A percentile compares a stretch with the other conserved stretches of the same genome.
Evolutionary conservation across 2,329 filamentous ascomycete genomes (phyloP).

Genomic region (Sporothrix pallida): DNA sequence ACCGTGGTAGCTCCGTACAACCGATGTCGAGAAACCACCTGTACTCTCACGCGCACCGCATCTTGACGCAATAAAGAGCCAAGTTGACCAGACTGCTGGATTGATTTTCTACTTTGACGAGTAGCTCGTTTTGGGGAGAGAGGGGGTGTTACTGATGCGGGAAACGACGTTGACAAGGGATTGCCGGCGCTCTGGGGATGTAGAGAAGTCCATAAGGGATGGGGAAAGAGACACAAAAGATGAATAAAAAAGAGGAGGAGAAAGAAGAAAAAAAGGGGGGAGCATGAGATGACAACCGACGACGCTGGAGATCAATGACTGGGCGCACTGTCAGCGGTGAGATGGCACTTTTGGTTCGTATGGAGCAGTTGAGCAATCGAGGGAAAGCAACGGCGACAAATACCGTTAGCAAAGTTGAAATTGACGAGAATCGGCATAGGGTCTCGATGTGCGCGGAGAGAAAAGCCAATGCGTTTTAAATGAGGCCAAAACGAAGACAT

Average conservation of each 20-base stretch:
- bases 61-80: background rate
- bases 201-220: background rate
- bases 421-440: too few species aligned
- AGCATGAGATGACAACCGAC: background rate
- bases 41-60: background rate
- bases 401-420: too few species aligned
- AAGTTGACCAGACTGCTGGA: background rate
- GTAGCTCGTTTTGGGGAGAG: background rate
- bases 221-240: background rate
- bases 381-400: too few species aligned
- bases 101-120: background rate
- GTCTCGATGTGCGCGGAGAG: too few species aligned
- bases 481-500: background rate
- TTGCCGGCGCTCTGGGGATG: background rate
- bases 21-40: conserved; percentile 15
- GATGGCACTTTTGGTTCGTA: background rate
- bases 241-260: background rate
- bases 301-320: background rate
- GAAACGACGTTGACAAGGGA: background rate
- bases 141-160: background rate
- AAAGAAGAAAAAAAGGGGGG: background rate
- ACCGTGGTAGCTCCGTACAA: conserved; percentile 21
- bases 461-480: background rate
- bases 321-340: conserved; percentile 13
- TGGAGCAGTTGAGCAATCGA: background rate